Conservation (phyloP, 2,329 filamentous ascomycete species). For the Neopestalotiopsis rosae region DNA sequence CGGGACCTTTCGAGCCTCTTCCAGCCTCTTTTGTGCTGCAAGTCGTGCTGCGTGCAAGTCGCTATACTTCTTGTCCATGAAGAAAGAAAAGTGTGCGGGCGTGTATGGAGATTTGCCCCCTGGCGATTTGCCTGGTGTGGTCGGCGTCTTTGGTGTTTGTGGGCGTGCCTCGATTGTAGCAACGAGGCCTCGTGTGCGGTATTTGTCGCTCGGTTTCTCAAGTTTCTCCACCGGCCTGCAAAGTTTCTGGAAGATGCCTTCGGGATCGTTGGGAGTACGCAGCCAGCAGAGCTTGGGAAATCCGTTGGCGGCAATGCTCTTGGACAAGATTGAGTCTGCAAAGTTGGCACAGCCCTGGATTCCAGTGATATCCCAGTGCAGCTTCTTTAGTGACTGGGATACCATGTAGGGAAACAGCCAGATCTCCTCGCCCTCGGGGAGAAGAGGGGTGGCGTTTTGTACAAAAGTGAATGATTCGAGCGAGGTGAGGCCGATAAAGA, state of each 20-base stretch:
- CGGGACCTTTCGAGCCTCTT: constrained; percentile 58
- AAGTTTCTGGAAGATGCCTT: constrained; percentile 71
- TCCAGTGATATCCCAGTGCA: constrained; percentile 71
- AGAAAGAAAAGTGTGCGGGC: neutral
- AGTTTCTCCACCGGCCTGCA: constrained; percentile 67
- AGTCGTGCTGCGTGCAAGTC: constrained; percentile 60
- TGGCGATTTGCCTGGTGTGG: constrained; percentile 36
- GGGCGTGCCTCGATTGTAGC: constrained; percentile 25
- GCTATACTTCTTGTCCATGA: constrained; percentile 40
- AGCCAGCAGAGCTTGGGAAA: constrained; percentile 68
- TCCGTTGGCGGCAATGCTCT: constrained; percentile 63
- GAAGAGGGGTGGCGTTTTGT: constrained; percentile 58
- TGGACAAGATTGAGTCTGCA: constrained; percentile 68
- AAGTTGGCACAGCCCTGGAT: constrained; percentile 47
- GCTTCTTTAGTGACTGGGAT: constrained; percentile 53
- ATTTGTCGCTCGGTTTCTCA: constrained; percentile 56
- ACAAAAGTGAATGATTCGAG: constrained; percentile 59
- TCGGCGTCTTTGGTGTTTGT: constrained; percentile 39
- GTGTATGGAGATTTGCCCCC: constrained; percentile 13
- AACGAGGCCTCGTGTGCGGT: constrained; percentile 40
- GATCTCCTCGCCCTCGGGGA: constrained; percentile 60
- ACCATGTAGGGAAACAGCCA: constrained; percentile 70
- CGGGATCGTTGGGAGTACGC: constrained; percentile 71
- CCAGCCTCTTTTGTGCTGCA: constrained; percentile 69
- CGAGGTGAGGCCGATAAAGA: constrained; percentile 58